Percentiles rank a stretch among this genome's conserved stretches.
Conservation (phyloP, 1,139 yeast species). For the Candida tropicalis region DNA sequence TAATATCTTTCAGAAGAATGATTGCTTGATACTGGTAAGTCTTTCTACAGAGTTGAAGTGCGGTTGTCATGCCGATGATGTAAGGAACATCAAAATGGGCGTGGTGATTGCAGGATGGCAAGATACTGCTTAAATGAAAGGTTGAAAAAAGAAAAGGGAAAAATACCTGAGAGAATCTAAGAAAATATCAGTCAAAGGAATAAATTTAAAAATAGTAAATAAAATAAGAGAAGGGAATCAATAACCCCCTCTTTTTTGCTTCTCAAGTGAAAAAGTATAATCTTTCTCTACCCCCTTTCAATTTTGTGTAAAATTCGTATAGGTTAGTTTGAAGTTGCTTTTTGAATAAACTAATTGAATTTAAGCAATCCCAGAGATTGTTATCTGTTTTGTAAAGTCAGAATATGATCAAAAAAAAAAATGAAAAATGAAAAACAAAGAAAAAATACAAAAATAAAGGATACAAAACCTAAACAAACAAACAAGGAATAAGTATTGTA, state of each 20-base stretch:
- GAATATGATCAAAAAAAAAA: too few relatives aligned
- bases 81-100: not conserved
- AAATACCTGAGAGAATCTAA: too few relatives aligned
- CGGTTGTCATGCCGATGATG: conserved; percentile 5
- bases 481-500: too few relatives aligned
- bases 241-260: not conserved
- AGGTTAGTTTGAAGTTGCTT: not conserved
- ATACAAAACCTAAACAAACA: too few relatives aligned
- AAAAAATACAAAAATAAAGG: too few relatives aligned
- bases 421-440: too few relatives aligned
- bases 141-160: not conserved
- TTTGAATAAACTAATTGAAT: not conserved
- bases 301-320: conserved; percentile 2
- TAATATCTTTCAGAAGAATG: too few relatives aligned
- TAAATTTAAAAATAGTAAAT: not conserved
- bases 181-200: not conserved
- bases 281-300: not conserved
- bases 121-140: not conserved
- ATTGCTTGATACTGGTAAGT: too few relatives aligned
- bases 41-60: too few relatives aligned
- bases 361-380: too few relatives aligned
- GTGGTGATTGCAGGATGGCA: not conserved
- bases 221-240: not conserved
- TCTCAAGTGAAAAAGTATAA: too few relatives aligned
- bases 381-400: too few relatives aligned